Base-by-base conservation (phyloP, 1,284 basidiomycete genomes). In the Ustilago vetiveriae region DNA sequence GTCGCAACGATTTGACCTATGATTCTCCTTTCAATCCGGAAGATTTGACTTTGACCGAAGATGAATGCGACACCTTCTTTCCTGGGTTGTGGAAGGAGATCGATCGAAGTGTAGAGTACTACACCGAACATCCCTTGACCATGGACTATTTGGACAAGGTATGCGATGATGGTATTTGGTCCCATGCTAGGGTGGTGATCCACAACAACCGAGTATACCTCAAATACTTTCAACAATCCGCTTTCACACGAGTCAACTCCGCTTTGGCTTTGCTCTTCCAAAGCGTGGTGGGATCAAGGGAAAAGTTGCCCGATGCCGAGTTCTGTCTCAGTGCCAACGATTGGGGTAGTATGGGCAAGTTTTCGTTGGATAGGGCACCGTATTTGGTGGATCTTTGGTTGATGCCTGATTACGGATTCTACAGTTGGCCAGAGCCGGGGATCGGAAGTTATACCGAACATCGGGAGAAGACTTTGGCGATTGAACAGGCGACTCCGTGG, bases 361-460 rank as follows among this genome's bases (percentile, higher is more conserved):
- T 79, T 26, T 69, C 70, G 22, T 57, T 81, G 6, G 75, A 77
- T 35, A 51, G 79, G 1, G 52, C 60, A 1, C 59, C 69, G 3
- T 63, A 76, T 23, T 57, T 74, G 23, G 60, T 71, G 14, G 78
- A 80, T 33, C 52, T 80, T 3, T 81, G 79, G 79, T 49, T 81
- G 29, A 81, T 80, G 78, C 79, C 79, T 1, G 79, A 81, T 45
- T 81, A 79, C 38, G 78, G 72, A 3, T 81, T 68, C 41, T 78
- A 62, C 45, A 51, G 51, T 14, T 81, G 79, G 79, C 78, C 77
- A 6, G 78, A 80, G 32, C 72, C 62, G n/a, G 73, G 74, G 32
- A 72, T 78, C 11, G 77, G 77, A 16, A 56, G 57, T n/a, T 79
- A 79, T 32, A 56, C 71, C 8, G 71, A 79, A 36, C 57, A 72